Conservation (phyloP, 2,329 filamentous ascomycete species). For the Rosellinia necatrix region DNA sequence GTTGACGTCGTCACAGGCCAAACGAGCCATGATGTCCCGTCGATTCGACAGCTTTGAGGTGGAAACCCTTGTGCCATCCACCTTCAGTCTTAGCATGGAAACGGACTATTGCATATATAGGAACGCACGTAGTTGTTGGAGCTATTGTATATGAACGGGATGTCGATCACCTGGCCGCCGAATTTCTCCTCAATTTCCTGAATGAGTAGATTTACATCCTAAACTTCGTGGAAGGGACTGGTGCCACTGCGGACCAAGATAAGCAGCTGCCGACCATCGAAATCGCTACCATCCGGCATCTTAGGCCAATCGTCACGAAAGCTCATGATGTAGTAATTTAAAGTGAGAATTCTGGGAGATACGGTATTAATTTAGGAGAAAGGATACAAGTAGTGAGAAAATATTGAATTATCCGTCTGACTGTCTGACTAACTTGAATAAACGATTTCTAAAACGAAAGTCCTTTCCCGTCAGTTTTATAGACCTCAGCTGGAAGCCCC, state of each 20-base stretch:
- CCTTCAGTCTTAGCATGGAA: background rate
- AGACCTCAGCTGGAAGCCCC: too few relatives aligned
- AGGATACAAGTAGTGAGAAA: background rate
- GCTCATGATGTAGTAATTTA: background rate
- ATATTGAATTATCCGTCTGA: too few relatives aligned
- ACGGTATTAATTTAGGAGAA: background rate
- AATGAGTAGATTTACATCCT: conserved; percentile 9
- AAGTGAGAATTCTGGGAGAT: background rate
- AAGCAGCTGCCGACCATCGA: background rate
- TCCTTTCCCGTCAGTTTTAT: too few relatives aligned
- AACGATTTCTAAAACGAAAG: too few relatives aligned
- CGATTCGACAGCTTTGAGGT: background rate
- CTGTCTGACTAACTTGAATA: too few relatives aligned
- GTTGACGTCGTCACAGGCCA: background rate
- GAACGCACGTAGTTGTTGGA: conserved; percentile 11
- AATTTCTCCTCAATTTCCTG: conserved; percentile 6
- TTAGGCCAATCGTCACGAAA: conserved; percentile 6
- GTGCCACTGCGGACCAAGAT: background rate
- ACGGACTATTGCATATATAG: background rate
- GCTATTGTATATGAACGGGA: background rate
- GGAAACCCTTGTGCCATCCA: background rate
- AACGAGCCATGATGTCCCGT: background rate
- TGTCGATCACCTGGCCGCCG: background rate
- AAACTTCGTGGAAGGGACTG: background rate
- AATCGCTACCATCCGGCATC: conserved; percentile 1